Evolutionary conservation across 1,139 yeast genomes (phyloP), one percentile per base, ranked within the genome.

Genomic region (Eremothecium sinecaudum): DNA sequence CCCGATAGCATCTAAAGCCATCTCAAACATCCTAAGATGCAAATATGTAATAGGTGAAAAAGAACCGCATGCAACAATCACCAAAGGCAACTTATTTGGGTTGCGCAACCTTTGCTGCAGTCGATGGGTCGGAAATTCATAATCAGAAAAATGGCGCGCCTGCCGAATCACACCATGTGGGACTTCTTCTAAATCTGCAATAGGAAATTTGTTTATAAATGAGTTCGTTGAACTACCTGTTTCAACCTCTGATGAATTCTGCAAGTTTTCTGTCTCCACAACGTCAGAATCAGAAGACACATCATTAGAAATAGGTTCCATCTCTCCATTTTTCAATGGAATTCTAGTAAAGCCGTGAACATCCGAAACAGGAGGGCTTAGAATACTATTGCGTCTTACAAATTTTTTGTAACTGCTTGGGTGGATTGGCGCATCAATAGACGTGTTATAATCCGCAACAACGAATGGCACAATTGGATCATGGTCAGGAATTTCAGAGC

Each of bases 11-110:
- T 90, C 98, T 50, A 90, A 64, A 0, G 98, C 98, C 94, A 90
- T 90, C 62, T 90, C 98, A 61, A 90, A 90, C 97, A 90, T 90
- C 41, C 99, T 71, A 53, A 90, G 63, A 59, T 90, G 98, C 38
- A 90, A 67, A 58, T 90, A 90, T 0, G 98, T 90, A 36, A 90
- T 76, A 23, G 99, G 99, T 1, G 94, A 82, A 54, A 90, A 90
- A 4, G 95, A 84, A 4, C 99, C 98, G 61, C 98, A 90, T 2
- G 98, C 97, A 18, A 90, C 97, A 38, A 90, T 72, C 11, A 90
- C 96, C 45, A 90, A 67, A 1, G 99, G 98, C 45, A 78, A 71
- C 59, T 87, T 87, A 41, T 78, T 66, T 38, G 81, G 75, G 50
- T 86, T 93, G 40, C 73, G 63, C 53, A 90, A 62, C 33, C 71